These are phyloP conservation scores for Babesia sp. DNA, from an alignment of 169 alveolate genomes.

Conservation along the genomic window DNA sequence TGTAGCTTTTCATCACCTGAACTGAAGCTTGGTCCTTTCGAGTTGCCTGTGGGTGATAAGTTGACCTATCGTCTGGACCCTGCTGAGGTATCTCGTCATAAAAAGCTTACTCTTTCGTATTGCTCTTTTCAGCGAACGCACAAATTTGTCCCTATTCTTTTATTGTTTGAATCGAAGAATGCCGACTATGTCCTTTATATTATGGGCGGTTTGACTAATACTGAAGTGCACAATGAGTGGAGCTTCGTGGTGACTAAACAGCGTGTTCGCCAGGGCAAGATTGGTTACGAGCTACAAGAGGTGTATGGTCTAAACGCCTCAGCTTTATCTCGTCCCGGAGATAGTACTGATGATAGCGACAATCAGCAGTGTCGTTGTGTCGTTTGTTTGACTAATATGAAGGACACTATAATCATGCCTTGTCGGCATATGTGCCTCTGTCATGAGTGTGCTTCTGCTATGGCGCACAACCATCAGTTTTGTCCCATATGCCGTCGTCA, in stretches of 20 bases:
- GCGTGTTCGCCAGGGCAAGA: conserved; percentile 42
- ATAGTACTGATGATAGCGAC: background rate
- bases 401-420: conserved; percentile 58
- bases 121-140: conserved; percentile 37
- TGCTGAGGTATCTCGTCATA: background rate
- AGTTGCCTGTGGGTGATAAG: conserved; percentile 45
- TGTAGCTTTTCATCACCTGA: conserved; percentile 36
- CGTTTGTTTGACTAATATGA: conserved; percentile 47
- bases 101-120: conserved; percentile 8
- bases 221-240: conserved; percentile 17
- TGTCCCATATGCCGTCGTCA: conserved; percentile 65
- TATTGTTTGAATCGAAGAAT: conserved; percentile 4
- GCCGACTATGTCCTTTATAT: conserved; percentile 27
- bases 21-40: background rate
- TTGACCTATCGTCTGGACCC: conserved; percentile 3
- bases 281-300: conserved; percentile 65
- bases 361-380: conserved; percentile 15
- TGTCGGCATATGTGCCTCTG: conserved; percentile 65
- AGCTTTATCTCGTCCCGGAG: conserved; percentile 11
- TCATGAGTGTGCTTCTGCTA: conserved; percentile 27
- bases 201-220: conserved; percentile 44
- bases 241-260: conserved; percentile 42
- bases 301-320: conserved; percentile 59
- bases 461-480: background rate
- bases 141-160: conserved; percentile 45